Percentiles rank a stretch among this genome's conserved stretches.
Conservation (phyloP, 164 flowering plant species). For the Magnolia changhungtana region DNA sequence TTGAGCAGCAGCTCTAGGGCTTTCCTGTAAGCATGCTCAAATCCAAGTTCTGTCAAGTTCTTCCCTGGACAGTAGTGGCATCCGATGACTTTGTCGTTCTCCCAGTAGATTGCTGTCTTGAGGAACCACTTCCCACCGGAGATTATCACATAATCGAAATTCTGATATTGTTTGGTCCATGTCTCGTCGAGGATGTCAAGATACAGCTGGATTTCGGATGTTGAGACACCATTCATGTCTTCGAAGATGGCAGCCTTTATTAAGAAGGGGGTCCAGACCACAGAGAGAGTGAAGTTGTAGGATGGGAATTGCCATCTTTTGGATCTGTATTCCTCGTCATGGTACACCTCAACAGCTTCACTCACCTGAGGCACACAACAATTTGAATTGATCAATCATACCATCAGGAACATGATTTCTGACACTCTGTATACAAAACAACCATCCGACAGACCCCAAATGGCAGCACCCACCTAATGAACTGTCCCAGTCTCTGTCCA, state of each 20-base stretch:
- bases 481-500: neutral
- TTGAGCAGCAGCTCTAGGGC: constrained; percentile 39
- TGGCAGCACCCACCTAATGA: neutral
- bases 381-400: neutral
- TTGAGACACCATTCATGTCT: constrained; percentile 78
- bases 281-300: constrained; percentile 61
- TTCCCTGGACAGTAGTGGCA: constrained; percentile 70
- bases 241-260: constrained; percentile 67
- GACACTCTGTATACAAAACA: neutral
- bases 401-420: neutral
- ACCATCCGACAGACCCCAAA: neutral
- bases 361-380: constrained; percentile 48
- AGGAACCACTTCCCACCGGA: constrained; percentile 95
- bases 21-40: constrained; percentile 54
- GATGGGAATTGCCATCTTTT: constrained; percentile 72
- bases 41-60: constrained; percentile 68
- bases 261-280: constrained; percentile 86
- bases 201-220: constrained; percentile 61
- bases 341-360: constrained; percentile 60
- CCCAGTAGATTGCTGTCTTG: constrained; percentile 73
- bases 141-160: constrained; percentile 59
- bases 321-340: constrained; percentile 64
- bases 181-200: constrained; percentile 64
- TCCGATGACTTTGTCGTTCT: constrained; percentile 55
- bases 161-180: constrained; percentile 53